phyloP scores from a whole-genome alignment of 2,329 filamentous ascomycete genomes.

The Xylaria sp. region DNA sequence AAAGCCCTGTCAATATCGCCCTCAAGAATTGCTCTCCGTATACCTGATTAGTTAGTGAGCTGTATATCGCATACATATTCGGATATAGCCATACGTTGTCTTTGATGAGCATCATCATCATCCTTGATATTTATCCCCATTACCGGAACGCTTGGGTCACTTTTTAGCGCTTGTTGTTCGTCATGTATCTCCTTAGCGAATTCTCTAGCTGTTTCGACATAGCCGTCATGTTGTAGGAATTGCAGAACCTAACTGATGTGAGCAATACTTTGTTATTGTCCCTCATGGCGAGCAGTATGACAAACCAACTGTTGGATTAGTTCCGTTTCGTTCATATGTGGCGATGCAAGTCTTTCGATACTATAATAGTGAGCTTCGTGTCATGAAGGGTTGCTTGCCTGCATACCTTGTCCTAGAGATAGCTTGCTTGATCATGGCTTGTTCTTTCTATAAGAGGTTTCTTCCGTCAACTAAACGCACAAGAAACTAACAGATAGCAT shows the following conservation, averaged over 20 bases:
- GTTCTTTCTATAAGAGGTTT: slow-evolving; percentile 63
- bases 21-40: slow-evolving; percentile 85
- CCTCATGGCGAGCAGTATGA: background rate
- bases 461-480: slow-evolving; percentile 10
- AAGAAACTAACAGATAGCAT: background rate
- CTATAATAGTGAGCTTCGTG: slow-evolving; percentile 48
- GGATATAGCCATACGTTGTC: slow-evolving; percentile 73
- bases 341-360: slow-evolving; percentile 67
- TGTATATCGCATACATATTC: background rate
- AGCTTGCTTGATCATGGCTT: slow-evolving; percentile 65
- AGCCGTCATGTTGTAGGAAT: slow-evolving; percentile 94
- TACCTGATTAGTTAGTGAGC: slow-evolving; percentile 65
- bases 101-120: slow-evolving; percentile 84
- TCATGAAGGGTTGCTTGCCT: slow-evolving; percentile 10
- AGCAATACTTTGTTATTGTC: slow-evolving; percentile 22
- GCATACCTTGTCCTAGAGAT: slow-evolving; percentile 63
- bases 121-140: slow-evolving; percentile 75
- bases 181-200: slow-evolving; percentile 84
- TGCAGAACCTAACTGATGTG: slow-evolving; percentile 68
- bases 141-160: slow-evolving; percentile 63
- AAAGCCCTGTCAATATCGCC: slow-evolving; percentile 92
- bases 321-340: slow-evolving; percentile 75
- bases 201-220: slow-evolving; percentile 89
- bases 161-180: slow-evolving; percentile 76
- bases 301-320: slow-evolving; percentile 82